Evolutionary conservation across 176 grass and related monocot species (phyloP).

Genomic region (Aegilops speltoides): DNA sequence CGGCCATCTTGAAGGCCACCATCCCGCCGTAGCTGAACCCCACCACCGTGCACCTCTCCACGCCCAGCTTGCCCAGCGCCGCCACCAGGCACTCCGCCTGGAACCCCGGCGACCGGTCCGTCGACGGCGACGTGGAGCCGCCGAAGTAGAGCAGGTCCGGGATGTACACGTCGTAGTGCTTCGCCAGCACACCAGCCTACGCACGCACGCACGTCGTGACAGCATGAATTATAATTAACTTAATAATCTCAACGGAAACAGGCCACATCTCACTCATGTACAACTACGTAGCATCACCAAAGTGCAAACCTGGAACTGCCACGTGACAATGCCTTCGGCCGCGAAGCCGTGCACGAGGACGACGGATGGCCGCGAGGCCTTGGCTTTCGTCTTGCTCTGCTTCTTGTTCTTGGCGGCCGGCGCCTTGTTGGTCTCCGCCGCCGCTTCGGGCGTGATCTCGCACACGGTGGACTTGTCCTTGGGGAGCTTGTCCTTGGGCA

Average conservation of each 20-base stretch:
- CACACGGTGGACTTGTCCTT: constrained; percentile 41
- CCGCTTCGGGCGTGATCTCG: constrained; percentile 20
- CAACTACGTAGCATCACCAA: not conserved
- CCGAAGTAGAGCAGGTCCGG: constrained; percentile 96
- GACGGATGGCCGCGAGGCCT: constrained; percentile 1
- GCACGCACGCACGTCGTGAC: not conserved
- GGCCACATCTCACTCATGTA: no score
- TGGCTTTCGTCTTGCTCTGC: not conserved
- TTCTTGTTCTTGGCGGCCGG: not conserved
- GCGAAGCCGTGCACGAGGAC: constrained; percentile 94
- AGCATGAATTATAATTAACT: not conserved
- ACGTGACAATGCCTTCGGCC: constrained; percentile 83
- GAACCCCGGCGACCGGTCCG: constrained; percentile 68
- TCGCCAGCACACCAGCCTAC: constrained; percentile 46
- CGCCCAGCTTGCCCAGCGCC: constrained; percentile 56
- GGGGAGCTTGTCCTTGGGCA: constrained; percentile 68
- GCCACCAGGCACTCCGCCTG: constrained; percentile 70
- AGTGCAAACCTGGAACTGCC: constrained; percentile 72
- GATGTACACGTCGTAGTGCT: constrained; percentile 91
- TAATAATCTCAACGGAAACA: not conserved
- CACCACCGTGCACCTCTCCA: constrained; percentile 68
- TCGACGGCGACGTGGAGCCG: constrained; percentile 53
- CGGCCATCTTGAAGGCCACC: constrained; percentile 93
- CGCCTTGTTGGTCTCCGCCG: not conserved
- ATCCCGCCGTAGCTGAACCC: constrained; percentile 99